Conservation (phyloP, 305 asterid genomes). For the Fraxinus xanthoxyloides region DNA sequence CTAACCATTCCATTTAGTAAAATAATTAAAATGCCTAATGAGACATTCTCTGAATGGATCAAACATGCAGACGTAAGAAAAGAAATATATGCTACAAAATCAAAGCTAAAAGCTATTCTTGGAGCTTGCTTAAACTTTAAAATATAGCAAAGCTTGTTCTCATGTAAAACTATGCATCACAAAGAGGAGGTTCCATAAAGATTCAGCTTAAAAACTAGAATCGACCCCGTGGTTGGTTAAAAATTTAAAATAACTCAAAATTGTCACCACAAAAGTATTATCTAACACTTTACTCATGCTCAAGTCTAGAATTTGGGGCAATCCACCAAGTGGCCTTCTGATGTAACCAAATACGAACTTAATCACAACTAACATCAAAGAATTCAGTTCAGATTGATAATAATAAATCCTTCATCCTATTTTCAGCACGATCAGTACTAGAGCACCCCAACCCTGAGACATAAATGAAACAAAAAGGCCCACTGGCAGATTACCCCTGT, state of each 20-base stretch:
- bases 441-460: not conserved
- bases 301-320: not conserved
- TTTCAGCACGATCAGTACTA: not conserved
- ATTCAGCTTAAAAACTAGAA: not conserved
- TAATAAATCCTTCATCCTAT: not conserved
- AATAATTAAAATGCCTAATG: not conserved
- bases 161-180: not conserved
- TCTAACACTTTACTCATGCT: not conserved
- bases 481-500: not conserved
- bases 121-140: not conserved
- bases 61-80: not conserved
- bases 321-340: not conserved
- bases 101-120: not conserved
- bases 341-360: not conserved
- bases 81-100: not conserved
- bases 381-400: not conserved
- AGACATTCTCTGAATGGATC: not conserved
- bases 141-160: not conserved
- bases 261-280: not conserved
- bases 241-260: not conserved
- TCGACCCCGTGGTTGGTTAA: not conserved
- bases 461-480: not conserved
- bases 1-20: not conserved
- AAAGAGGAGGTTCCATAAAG: not conserved
- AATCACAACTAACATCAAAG: not conserved